Conservation (phyloP, 164 flowering plant species). For the Tetrastigma voinierianum region DNA sequence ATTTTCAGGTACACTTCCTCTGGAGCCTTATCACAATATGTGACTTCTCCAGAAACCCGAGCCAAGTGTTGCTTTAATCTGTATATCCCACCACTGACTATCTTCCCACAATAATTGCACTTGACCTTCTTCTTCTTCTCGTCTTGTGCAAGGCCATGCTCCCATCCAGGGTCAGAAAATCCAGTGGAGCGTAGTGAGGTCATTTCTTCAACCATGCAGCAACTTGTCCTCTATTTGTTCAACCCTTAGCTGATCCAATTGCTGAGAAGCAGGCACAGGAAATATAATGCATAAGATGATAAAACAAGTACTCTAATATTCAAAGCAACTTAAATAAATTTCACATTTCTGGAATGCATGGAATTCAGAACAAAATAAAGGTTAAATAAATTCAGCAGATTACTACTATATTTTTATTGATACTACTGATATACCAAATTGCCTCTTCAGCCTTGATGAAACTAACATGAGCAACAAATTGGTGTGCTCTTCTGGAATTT, state of each 20-base stretch:
- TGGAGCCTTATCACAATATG: slow-evolving; percentile 29
- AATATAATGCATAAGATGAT: background rate
- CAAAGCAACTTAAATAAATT: background rate
- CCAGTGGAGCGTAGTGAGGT: slow-evolving; percentile 25
- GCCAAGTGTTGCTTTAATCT: slow-evolving; percentile 35
- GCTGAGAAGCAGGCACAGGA: background rate
- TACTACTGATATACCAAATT: no score
- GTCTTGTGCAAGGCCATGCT: slow-evolving; percentile 28
- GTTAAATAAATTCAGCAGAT: no score
- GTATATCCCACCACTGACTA: slow-evolving; percentile 33
- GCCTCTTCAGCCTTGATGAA: no score
- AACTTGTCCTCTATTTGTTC: background rate
- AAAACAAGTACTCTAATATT: background rate
- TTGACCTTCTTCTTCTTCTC: slow-evolving; percentile 31
- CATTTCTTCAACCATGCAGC: slow-evolving; percentile 18
- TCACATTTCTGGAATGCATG: slow-evolving; percentile 1
- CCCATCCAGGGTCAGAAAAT: slow-evolving; percentile 32
- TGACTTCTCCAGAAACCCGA: slow-evolving; percentile 30
- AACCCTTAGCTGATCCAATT: background rate
- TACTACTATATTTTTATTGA: no score
- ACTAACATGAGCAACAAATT: no score
- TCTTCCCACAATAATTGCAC: slow-evolving; percentile 34
- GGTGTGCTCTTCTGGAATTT: no score
- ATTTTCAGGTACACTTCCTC: slow-evolving; percentile 30
- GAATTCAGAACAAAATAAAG: no score